Evolutionary conservation across 1,139 yeast genomes (phyloP), one percentile per base, ranked within the genome.

Genomic region (Candida freyschussii): DNA sequence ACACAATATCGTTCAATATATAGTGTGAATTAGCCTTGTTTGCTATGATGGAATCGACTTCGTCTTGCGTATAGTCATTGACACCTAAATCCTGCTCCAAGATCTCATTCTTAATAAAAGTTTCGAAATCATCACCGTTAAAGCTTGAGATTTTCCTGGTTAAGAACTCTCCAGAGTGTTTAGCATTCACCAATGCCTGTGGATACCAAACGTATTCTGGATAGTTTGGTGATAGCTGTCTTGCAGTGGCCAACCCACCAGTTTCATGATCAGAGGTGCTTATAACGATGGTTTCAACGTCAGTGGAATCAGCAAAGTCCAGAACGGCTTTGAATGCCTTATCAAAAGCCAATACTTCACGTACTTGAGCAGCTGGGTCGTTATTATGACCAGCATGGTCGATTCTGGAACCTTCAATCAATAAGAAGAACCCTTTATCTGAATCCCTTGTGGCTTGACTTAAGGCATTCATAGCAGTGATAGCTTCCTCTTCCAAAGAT

Each of bases 351-450:
- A 81, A 57, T 4, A 80, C 83, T 53, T 82, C 93, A 44, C 80
- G 66, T 8, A 78, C 87, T 59, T 84, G 95, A 9, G 94, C 91
- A 10, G 86, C 85, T 10, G 95, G 87, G 54, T 86, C 95, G 52
- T 86, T 86, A 45, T 72, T 75, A 56, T 86, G 96, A 24, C 95
- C 95, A 4, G 95, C 94, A 56, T 86, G 95, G 57, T 86, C 96
- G 48, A 86, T 85, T 56, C 95, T 69, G 11, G 93, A 81, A 7
- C 95, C 95, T 62, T 86, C 96, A 39, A 86, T 73, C 55, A 86
- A 55, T 32, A 86, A 55, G 60, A 86, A 85, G 56, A 86, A 85
- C 0, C 95, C 95, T 45, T 80, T 60, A 13, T 83, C 89, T 2
- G 79, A 67, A 42, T 82, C 69, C 42, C 68, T 60, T 2, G 91